A percentile compares a stretch with the other conserved stretches of the same genome.
Conservation (phyloP, 2,329 filamentous ascomycete genomes). For the Diplodia mutila region DNA sequence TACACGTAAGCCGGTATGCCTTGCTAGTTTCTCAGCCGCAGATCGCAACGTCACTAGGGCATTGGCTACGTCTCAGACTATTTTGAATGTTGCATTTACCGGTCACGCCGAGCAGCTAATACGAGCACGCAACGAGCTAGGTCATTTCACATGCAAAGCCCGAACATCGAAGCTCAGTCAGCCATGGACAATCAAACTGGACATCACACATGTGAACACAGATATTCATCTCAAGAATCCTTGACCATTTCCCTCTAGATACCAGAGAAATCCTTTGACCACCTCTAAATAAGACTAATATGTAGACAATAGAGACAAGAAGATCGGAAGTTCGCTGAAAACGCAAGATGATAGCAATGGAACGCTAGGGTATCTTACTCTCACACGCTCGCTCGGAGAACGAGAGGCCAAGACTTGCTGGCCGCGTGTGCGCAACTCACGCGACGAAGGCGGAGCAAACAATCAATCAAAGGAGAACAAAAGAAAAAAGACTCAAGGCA, state of each 20-base stretch:
- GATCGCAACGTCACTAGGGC: background rate
- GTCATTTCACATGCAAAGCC: background rate
- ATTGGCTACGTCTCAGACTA: background rate
- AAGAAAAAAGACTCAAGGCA: background rate
- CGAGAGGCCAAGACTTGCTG: background rate
- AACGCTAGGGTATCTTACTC: slow-evolving; percentile 23
- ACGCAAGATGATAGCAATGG: background rate
- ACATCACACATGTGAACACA: background rate
- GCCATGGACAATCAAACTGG: background rate
- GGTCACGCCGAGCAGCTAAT: background rate
- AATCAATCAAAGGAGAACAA: background rate
- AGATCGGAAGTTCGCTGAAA: background rate
- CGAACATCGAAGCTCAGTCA: background rate
- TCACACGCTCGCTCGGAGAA: background rate
- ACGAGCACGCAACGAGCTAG: background rate
- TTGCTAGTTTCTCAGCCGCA: background rate
- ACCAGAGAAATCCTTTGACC: background rate
- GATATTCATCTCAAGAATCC: background rate
- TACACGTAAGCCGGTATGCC: background rate
- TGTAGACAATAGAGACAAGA: background rate
- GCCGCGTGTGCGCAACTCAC: background rate
- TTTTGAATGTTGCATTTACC: background rate
- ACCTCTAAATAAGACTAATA: background rate
- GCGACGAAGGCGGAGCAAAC: background rate
- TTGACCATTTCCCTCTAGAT: background rate